Evolutionary conservation across 2,329 filamentous ascomycete species (phyloP).

Genomic region (Colletotrichum phormii): DNA sequence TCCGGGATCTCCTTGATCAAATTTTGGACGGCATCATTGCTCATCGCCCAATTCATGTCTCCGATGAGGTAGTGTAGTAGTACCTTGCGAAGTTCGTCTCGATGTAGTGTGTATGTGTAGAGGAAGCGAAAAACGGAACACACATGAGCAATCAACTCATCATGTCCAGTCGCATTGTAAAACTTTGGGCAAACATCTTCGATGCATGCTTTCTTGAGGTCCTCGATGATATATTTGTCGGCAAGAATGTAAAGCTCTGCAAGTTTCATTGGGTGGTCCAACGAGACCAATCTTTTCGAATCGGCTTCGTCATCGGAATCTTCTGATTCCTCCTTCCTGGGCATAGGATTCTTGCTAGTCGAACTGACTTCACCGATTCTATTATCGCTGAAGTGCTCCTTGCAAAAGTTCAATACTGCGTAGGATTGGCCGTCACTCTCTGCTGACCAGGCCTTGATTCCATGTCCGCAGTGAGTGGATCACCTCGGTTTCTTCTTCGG

Average conservation of each 20-base stretch:
- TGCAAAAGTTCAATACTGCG: not conserved
- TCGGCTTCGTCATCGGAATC: too few species aligned
- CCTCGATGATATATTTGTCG: not conserved
- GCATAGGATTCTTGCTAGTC: too few species aligned
- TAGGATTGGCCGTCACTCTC: too few species aligned
- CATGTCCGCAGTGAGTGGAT: too few species aligned
- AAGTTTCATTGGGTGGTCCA: not conserved
- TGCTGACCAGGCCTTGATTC: too few species aligned
- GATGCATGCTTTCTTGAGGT: not conserved
- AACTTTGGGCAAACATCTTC: not conserved
- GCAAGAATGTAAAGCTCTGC: not conserved
- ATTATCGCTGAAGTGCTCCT: not conserved
- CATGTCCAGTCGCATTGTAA: not conserved
- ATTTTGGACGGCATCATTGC: rapidly evolving
- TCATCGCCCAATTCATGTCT: not conserved
- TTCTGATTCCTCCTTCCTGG: not conserved
- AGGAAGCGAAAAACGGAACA: not conserved
- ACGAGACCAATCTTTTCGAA: rapidly evolving
- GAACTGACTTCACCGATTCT: too few species aligned
- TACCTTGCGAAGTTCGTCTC: not conserved
- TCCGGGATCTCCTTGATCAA: not conserved
- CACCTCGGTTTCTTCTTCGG: too few species aligned
- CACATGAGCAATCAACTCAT: not conserved
- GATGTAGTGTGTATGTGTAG: not conserved
- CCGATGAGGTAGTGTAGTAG: not conserved